These are phyloP conservation scores for Amylostereum areolatum DNA, from an alignment of 1,284 basidiomycete species.

Conservation along the genomic window DNA sequence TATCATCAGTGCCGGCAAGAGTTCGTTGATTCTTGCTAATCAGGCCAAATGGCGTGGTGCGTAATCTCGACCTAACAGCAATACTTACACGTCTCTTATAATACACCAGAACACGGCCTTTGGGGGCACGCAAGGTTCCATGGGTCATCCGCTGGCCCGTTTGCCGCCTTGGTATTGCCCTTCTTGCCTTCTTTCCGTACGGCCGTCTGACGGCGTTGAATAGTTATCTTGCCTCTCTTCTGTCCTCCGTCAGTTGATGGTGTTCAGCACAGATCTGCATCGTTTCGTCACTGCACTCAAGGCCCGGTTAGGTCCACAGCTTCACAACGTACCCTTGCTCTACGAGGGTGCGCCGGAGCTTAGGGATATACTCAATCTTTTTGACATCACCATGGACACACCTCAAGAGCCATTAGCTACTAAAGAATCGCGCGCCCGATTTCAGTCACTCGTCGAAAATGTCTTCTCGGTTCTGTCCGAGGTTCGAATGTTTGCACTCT, in stretches of 20 bases:
- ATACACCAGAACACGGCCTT: slow-evolving; percentile 50
- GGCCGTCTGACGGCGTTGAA: slow-evolving; percentile 3
- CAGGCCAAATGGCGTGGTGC: slow-evolving; percentile 66
- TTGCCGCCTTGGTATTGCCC: slow-evolving; percentile 51
- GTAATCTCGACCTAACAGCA: slow-evolving; percentile 13
- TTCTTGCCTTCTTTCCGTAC: not conserved
- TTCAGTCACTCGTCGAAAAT: slow-evolving; percentile 61
- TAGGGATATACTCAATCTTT: slow-evolving; percentile 50
- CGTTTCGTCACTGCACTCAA: slow-evolving; percentile 56
- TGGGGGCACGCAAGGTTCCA: slow-evolving; percentile 75
- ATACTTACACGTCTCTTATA: slow-evolving; percentile 1
- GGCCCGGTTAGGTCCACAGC: slow-evolving; percentile 56
- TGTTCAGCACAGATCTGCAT: slow-evolving; percentile 62
- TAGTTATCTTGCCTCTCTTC: slow-evolving; percentile 63
- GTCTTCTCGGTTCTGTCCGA: slow-evolving; percentile 64
- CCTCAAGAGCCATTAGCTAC: slow-evolving; percentile 52
- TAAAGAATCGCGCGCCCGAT: slow-evolving; percentile 55
- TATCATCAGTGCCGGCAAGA: slow-evolving; percentile 57
- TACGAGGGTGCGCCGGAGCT: slow-evolving; percentile 67
- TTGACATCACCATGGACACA: slow-evolving; percentile 44
- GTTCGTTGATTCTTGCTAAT: slow-evolving; percentile 58
- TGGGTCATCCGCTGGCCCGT: slow-evolving; percentile 55
- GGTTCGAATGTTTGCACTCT: slow-evolving; percentile 59
- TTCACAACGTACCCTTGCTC: slow-evolving; percentile 60
- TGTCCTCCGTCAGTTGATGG: slow-evolving; percentile 64